Percentiles rank a stretch among this genome's conserved stretches.
Conservation (phyloP, 2,329 filamentous ascomycete genomes). For the Curvularia hawaiiensis region DNA sequence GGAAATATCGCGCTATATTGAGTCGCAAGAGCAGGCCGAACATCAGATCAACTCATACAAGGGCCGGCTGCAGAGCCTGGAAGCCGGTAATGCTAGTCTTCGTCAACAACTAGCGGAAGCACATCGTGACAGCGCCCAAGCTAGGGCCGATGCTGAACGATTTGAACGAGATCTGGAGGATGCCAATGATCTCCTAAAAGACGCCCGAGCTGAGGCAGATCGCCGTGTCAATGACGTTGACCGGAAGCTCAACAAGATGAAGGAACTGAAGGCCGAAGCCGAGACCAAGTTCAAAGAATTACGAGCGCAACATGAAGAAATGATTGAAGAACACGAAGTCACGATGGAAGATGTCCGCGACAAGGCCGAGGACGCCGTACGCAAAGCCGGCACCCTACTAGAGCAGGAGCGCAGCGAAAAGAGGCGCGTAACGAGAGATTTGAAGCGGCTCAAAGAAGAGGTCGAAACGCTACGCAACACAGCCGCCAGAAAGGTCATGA, state of each 20-base stretch:
- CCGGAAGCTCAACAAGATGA: conserved; percentile 35
- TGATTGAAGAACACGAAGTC: conserved; percentile 34
- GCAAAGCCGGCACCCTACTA: conserved; percentile 40
- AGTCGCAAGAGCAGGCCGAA: conserved; percentile 34
- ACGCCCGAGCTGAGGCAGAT: conserved; percentile 34
- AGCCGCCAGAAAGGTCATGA: conserved; percentile 12
- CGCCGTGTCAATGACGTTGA: conserved; percentile 37
- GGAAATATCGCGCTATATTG: conserved; percentile 28
- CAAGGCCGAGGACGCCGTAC: conserved; percentile 44
- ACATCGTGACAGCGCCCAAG: conserved; percentile 33
- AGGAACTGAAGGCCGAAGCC: conserved; percentile 33
- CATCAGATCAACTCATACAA: conserved; percentile 33
- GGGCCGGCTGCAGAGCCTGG: conserved; percentile 39
- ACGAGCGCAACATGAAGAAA: conserved; percentile 32
- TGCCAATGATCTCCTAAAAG: conserved; percentile 32
- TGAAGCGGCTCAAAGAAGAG: conserved; percentile 31
- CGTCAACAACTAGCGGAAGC: conserved; percentile 43
- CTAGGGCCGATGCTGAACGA: conserved; percentile 33
- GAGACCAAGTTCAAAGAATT: conserved; percentile 35
- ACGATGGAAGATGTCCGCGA: conserved; percentile 37
- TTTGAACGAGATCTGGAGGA: conserved; percentile 35
- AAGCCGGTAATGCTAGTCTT: conserved; percentile 31
- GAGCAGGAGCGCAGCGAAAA: conserved; percentile 44
- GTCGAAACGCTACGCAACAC: conserved; percentile 27
- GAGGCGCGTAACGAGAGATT: conserved; percentile 32